phyloP scores from a whole-genome alignment of 176 grass and related monocot genomes.

The Pontederia paniculata region DNA sequence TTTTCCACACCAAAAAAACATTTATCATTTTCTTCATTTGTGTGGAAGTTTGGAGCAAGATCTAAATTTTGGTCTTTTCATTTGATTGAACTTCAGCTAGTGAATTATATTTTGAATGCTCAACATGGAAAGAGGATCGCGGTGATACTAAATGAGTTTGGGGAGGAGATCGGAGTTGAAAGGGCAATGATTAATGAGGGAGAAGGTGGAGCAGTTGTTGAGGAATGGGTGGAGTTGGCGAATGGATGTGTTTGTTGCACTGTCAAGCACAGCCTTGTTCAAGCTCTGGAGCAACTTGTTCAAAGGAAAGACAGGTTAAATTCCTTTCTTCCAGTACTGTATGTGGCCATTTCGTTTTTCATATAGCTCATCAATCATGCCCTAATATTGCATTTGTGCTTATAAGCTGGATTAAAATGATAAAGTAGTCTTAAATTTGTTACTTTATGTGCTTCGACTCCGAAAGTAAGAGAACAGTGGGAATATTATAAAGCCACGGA shows the following conservation, averaged over 20 bases:
- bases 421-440: no score
- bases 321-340: neutral
- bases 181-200: conserved; percentile 98
- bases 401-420: no score
- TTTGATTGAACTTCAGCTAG: conserved; percentile 45
- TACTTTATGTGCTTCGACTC: no score
- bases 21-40: neutral
- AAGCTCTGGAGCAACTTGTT: conserved; percentile 92
- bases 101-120: conserved; percentile 74
- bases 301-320: conserved; percentile 78
- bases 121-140: conserved; percentile 86
- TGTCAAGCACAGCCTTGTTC: conserved; percentile 90
- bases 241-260: conserved; percentile 97
- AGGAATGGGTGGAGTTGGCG: conserved; percentile 94
- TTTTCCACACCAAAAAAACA: neutral
- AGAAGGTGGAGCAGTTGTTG: conserved; percentile 66
- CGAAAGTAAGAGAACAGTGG: no score
- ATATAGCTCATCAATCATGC: no score
- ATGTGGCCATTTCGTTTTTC: no score
- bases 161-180: conserved; percentile 89
- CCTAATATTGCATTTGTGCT: no score
- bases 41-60: neutral
- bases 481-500: no score
- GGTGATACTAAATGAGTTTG: conserved; percentile 89
- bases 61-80: neutral